Base-by-base conservation (phyloP, 768 basidiomycete species). In the Coprinopsis cinerea region DNA sequence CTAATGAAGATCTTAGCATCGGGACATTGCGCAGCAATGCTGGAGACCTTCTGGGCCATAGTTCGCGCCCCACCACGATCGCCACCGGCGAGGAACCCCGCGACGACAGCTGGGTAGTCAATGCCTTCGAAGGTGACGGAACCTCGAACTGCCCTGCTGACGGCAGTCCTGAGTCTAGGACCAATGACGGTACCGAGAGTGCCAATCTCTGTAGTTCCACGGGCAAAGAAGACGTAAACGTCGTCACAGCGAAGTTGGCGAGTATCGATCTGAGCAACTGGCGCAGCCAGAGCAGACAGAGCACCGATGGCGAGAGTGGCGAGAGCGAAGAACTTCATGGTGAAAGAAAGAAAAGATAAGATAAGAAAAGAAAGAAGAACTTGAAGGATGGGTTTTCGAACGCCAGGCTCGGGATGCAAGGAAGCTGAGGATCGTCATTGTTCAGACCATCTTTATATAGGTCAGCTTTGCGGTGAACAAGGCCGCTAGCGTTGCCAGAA, bases 11-110 rank as follows among this genome's bases (percentile, higher is more conserved):
- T 52, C 17, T 48, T 51, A 1, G 60, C 49, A 34, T 55, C 55
- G 2, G 62, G 62, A 53, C 60, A 64, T 13, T 47, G 47, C 20
- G 40, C 54, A 4, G 57, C 60, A 41, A 34, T 55, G 36, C 18
- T 14, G 35, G 53, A 44, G 24, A 52, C 30, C 10, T 40, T 22
- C 37, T 35, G 37, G 1, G 52, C 55, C 55, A 53, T 56, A 14
- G 52, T 56, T 14, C 17, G 43, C 13, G 48, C 48, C 23, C 55
- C 55, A n/a, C 45, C 52, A 20, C 34, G 23, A 26, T 56, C 55
- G n/a, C 55, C 52, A 36, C 55, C 55, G n/a, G 32, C 48, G n/a
- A 56, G 41, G 36, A 35, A 56, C 4, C 52, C 55, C 13, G 41
- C 45, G 42, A 57, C 37, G 14, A 32, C 48, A 26, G 53, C 52